Evolutionary conservation across 2,329 filamentous ascomycete species (phyloP).

Genomic region (Dichotomopilus funicola): DNA sequence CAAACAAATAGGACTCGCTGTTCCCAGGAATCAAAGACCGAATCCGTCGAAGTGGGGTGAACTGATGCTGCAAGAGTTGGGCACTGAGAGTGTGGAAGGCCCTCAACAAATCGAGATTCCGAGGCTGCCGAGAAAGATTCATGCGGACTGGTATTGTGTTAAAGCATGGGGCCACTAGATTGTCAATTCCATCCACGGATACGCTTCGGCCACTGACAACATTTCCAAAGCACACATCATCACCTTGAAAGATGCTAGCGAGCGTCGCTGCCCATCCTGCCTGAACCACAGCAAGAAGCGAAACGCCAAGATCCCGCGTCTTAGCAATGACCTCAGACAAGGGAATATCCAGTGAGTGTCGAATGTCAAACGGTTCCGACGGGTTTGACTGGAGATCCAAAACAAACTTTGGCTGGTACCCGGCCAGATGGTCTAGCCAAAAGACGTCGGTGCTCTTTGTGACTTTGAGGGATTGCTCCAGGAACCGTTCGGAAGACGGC

Average conservation of each 20-base stretch:
- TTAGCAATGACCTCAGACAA: slow-evolving; percentile 42
- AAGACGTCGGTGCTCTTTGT: slow-evolving; percentile 50
- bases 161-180: slow-evolving; percentile 82
- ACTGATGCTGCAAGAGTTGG: slow-evolving; percentile 59
- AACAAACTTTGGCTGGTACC: slow-evolving; percentile 35
- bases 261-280: slow-evolving; percentile 65
- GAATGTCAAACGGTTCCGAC: slow-evolving; percentile 14
- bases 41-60: slow-evolving; percentile 67
- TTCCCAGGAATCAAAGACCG: slow-evolving; percentile 44
- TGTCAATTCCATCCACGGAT: slow-evolving; percentile 57
- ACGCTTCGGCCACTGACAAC: slow-evolving; percentile 73
- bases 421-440: slow-evolving; percentile 55
- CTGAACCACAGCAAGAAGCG: slow-evolving; percentile 63
- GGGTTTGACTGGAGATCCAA: background rate
- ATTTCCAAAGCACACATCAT: slow-evolving; percentile 80
- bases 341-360: slow-evolving; percentile 28
- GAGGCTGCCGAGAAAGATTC: slow-evolving; percentile 40
- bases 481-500: slow-evolving; percentile 56
- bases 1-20: slow-evolving; percentile 55
- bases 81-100: slow-evolving; percentile 56
- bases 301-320: slow-evolving; percentile 48
- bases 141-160: slow-evolving; percentile 75
- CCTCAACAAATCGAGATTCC: slow-evolving; percentile 52
- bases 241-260: slow-evolving; percentile 44
- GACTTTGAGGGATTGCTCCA: slow-evolving; percentile 50